Base-by-base conservation (phyloP, 305 asterid genomes). In the Rubia peregrina region DNA sequence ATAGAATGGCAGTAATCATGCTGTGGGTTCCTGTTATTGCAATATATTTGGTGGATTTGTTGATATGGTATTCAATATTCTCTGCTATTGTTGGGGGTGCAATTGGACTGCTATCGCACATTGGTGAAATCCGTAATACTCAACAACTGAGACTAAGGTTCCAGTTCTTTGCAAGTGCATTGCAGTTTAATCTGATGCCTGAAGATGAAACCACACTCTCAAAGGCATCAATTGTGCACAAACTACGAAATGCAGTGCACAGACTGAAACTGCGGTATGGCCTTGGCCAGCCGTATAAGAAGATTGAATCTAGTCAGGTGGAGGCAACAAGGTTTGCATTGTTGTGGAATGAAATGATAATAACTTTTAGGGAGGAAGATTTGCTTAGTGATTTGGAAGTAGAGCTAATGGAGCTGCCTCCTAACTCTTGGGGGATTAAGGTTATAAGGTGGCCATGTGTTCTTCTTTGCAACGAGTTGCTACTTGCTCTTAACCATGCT, bases 361-460 rank as follows among this genome's bases (percentile, higher is more conserved):
- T 91, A 73, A 85, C 95, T 68, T 62, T 93, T 73, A 85, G 98
- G 75, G 97, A 91, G 76, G 98, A 93, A 73, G 98, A 93, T 73
- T 80, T 93, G 67, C 71, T 93, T 51, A 85, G 90, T 38, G 96
- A 93, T 66, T 72, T 62, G 44, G 98, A 93, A 75, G 81, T 94
- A 74, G 99, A 94, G 80, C 82, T 88, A 21, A 74, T 89, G 80
- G 99, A 94, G 80, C 73, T 94, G 79, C 97, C 99, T 16, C 98
- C 95, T 0, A 94, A 91, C 71, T 82, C 89, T 72, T 94, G 99
- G 99, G 90, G 86, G 65, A 84, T 94, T 78, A 84, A 83, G 78
- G 99, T 94, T 70, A 86, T 94, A 61, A 90, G 98, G 1, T 94
- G 99, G 99, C 99, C 99, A 36, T 94, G 98, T 76, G 74, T 84